Conservation (phyloP, 805 yeast genomes). For the Danielia reshetovae region DNA sequence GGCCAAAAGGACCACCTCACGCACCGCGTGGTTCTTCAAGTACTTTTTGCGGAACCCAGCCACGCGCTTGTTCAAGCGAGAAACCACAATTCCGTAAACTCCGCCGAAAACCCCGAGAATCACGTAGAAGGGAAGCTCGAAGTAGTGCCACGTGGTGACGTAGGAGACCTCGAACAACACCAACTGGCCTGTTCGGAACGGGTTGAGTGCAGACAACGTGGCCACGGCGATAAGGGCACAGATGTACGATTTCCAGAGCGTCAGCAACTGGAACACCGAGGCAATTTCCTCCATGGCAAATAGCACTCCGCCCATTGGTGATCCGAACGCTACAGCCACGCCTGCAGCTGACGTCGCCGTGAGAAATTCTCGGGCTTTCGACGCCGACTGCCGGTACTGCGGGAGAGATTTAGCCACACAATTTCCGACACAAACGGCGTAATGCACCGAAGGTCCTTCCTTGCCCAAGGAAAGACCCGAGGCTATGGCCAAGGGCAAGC, state of each 20-base stretch:
- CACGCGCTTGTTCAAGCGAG: conserved; percentile 69
- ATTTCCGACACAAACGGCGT: conserved; percentile 94
- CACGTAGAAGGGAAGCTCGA: conserved; percentile 78
- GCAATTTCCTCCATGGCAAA: conserved; percentile 92
- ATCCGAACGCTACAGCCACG: conserved; percentile 96
- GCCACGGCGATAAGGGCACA: conserved; percentile 87
- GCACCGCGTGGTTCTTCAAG: conserved; percentile 52
- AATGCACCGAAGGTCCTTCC: conserved; percentile 98
- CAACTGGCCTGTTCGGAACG: conserved; percentile 91
- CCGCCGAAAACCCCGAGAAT: conserved; percentile 90
- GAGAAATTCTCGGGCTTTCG: conserved; percentile 54
- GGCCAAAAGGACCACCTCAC: conserved; percentile 70
- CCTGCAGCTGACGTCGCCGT: conserved; percentile 97
- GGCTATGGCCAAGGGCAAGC: conserved; percentile 86
- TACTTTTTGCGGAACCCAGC: conserved; percentile 74
- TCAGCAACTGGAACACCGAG: conserved; percentile 63
- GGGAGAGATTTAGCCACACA: conserved; percentile 57
- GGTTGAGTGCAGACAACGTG: conserved; percentile 75
- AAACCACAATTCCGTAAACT: conserved; percentile 73
- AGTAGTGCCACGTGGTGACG: conserved; percentile 79
- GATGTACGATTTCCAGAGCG: conserved; percentile 89
- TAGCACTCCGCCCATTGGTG: conserved; percentile 94
- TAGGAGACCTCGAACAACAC: conserved; percentile 91
- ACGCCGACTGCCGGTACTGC: conserved; percentile 42
- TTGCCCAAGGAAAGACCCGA: conserved; percentile 93